Conservation (phyloP, 176 grass and related monocot genomes). For the Musa schizocarpa region DNA sequence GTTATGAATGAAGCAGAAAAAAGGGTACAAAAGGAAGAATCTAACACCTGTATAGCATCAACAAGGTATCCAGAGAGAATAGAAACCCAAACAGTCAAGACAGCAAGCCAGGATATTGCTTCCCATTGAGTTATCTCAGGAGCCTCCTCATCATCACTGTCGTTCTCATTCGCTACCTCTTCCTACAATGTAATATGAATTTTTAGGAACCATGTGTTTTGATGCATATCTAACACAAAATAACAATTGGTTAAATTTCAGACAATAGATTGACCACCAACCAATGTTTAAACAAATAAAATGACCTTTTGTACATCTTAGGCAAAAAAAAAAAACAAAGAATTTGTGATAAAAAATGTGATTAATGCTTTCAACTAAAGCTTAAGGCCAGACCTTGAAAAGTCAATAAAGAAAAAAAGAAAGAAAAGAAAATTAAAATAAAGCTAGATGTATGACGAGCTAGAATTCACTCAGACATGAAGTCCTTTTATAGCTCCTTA, state of each 20-base stretch:
- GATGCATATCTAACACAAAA: neutral
- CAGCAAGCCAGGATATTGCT: slow-evolving; percentile 72
- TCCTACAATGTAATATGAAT: slow-evolving; percentile 26
- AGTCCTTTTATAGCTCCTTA: too few species aligned
- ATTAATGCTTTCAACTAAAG: too few species aligned
- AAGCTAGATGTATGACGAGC: too few species aligned
- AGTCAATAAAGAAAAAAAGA: too few species aligned
- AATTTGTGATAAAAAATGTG: too few species aligned
- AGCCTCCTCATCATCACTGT: slow-evolving; percentile 39
- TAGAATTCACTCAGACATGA: too few species aligned
- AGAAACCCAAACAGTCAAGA: slow-evolving; percentile 95
- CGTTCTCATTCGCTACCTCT: slow-evolving; percentile 37
- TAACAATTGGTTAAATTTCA: neutral
- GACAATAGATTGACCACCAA: neutral
- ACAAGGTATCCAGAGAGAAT: slow-evolving; percentile 92
- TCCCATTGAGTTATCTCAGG: slow-evolving; percentile 77
- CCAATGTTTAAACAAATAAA: neutral
- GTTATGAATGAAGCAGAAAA: neutral
- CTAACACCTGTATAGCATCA: slow-evolving; percentile 84
- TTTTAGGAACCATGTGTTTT: neutral
- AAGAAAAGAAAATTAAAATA: too few species aligned
- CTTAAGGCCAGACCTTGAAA: too few species aligned
- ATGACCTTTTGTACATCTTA: neutral
- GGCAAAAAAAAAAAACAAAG: neutral
- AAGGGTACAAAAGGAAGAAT: slow-evolving; percentile 13